Conservation (phyloP, 495 filamentous ascomycete species). For the Staphylotrichum tortipilum region DNA sequence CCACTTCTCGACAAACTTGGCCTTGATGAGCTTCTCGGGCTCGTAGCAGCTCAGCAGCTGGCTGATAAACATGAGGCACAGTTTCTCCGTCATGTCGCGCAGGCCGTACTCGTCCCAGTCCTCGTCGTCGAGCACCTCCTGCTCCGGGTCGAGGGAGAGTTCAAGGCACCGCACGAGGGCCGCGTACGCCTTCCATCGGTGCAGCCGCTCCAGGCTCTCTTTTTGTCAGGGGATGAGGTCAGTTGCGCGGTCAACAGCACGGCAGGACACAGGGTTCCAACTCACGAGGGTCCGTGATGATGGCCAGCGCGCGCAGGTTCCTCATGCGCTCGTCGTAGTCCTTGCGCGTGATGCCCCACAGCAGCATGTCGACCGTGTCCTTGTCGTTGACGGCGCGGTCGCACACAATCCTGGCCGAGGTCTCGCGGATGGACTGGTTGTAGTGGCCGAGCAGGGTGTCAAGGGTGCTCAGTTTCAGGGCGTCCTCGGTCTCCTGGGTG, state of each 20-base stretch:
- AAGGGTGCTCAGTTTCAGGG: conserved; percentile 39
- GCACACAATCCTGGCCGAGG: conserved; percentile 42
- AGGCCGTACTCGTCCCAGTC: conserved; percentile 45
- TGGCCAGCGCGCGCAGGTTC: conserved; percentile 38
- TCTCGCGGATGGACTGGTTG: conserved; percentile 46
- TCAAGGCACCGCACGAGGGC: conserved; percentile 46
- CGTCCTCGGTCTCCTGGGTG: conserved; percentile 52
- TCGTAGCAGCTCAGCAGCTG: conserved; percentile 37
- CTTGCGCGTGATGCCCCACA: conserved; percentile 42
- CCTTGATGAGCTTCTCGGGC: conserved; percentile 35
- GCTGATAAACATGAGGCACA: conserved; percentile 39
- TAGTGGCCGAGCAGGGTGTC: conserved; percentile 45
- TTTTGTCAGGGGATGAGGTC: neutral
- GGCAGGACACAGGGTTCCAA: neutral
- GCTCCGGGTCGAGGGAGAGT: conserved; percentile 41
- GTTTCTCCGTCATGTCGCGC: conserved; percentile 44
- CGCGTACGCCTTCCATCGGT: conserved; percentile 37
- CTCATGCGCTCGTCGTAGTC: conserved; percentile 44
- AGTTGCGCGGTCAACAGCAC: too few relatives aligned
- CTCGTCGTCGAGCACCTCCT: conserved; percentile 37
- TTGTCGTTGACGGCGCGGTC: conserved; percentile 43
- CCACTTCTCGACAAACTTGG: conserved; percentile 48
- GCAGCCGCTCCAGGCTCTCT: conserved; percentile 26
- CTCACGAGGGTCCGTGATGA: conserved; percentile 25
- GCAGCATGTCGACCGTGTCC: conserved; percentile 32